A percentile compares a stretch with the other conserved stretches of the same genome.
phyloP scores from a whole-genome alignment of 768 basidiomycete species.

The Podaxis sp. region DNA sequence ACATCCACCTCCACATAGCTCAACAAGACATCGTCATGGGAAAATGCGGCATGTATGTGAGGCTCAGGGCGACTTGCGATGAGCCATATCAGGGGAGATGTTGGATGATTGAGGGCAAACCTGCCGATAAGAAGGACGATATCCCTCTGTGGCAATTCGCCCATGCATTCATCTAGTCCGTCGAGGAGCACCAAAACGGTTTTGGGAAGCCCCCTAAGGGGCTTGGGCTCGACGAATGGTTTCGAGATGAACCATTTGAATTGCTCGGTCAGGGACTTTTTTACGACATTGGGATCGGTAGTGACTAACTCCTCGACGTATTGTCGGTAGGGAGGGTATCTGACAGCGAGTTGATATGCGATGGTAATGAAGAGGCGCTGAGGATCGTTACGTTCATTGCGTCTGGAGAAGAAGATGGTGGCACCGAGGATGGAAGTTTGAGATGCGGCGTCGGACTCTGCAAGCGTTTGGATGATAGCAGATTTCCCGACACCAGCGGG shows the following conservation, averaged over 20 bases:
- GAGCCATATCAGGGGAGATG: slow-evolving; percentile 23
- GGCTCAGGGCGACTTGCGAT: slow-evolving; percentile 29
- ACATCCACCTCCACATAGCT: slow-evolving; percentile 8
- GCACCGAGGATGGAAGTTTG: background rate
- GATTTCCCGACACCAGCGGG: slow-evolving; percentile 14
- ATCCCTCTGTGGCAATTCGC: slow-evolving; percentile 15
- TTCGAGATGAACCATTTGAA: slow-evolving; percentile 17
- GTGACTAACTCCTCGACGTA: slow-evolving; percentile 13
- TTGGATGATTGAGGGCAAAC: background rate
- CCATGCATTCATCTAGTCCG: slow-evolving; percentile 28
- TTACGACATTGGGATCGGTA: slow-evolving; percentile 8
- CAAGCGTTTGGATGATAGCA: slow-evolving; percentile 13
- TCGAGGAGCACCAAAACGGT: slow-evolving; percentile 21
- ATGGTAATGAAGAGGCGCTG: slow-evolving; percentile 22
- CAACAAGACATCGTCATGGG: background rate
- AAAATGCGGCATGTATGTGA: slow-evolving; percentile 20
- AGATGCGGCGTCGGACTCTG: background rate
- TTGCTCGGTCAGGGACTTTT: slow-evolving; percentile 17
- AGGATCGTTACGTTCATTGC: background rate
- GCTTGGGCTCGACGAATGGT: background rate
- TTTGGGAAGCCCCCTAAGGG: background rate
- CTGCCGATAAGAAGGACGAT: slow-evolving; percentile 17
- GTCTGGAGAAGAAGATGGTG: slow-evolving; percentile 24
- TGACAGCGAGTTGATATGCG: slow-evolving; percentile 22
- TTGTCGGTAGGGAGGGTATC: background rate